Evolutionary conservation across 129 eudicot genomes (phyloP), one percentile per base, ranked within the genome.

Genomic region (Dittrichia graveolens): DNA sequence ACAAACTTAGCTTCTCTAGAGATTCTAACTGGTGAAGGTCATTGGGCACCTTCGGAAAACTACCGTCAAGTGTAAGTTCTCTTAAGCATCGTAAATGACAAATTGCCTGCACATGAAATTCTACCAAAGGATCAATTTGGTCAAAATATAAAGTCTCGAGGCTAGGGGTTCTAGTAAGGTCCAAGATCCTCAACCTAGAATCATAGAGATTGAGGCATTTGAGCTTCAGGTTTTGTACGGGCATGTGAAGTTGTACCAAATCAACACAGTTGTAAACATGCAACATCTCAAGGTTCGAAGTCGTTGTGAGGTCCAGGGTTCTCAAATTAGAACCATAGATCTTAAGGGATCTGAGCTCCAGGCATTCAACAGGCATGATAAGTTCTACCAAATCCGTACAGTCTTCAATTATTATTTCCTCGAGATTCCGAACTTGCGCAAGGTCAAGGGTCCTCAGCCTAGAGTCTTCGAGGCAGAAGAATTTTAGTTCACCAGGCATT

Each of bases 391-490:
- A 49, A 49, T 49, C 55, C 12, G 1, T 2, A 49, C 55, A 49
- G 12, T 7, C 5, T 0, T 49, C 4, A 49, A 49, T 15, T 4
- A 11, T 13, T 49, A 49, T 11, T 5, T 18, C 14, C 55, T 49
- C 55, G 14, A 49, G 55, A 49, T 49, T 49, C 55, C 16, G 55
- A 49, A 18, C 14, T 18, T 11, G 12, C 19, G 6, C 18, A 49
- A 49, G 55, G 55, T 49, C 15, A 12, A 49, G 55, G 55, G 55
- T 49, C 55, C 55, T 49, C 55, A 49, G 14, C 55, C 14, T 49
- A 3, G 55, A 49, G 10, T 1, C 4, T 3, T 5, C 14, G 14
- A 49, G 55, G 55, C 14, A 1, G 2, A 49, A 18, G 55, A 49
- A 49, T 18, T 7, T 49, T 5, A 49, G 55, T n/a, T n/a, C n/a